Conservation (phyloP, 768 basidiomycete species). For the Agaricus blazei region DNA sequence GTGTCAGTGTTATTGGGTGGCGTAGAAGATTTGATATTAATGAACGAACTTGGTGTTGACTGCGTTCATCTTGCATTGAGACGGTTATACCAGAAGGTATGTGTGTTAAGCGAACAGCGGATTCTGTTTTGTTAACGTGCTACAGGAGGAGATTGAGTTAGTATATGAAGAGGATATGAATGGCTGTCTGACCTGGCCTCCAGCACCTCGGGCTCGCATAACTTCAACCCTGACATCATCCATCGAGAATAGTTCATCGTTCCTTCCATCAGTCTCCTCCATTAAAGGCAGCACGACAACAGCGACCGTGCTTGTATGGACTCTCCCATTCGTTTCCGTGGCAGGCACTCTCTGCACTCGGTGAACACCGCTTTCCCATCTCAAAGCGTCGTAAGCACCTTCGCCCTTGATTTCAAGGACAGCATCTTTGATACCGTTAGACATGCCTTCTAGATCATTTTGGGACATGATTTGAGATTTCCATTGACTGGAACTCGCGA, state of each 20-base stretch:
- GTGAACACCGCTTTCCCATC: conserved; percentile 95
- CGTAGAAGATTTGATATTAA: neutral
- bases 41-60: conserved; percentile 78
- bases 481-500: conserved; percentile 57
- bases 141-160: conserved; percentile 22
- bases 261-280: conserved; percentile 54
- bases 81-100: conserved; percentile 90
- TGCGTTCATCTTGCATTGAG: conserved; percentile 97
- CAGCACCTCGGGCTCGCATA: conserved; percentile 95
- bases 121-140: conserved; percentile 99
- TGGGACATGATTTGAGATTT: conserved; percentile 52
- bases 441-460: conserved; percentile 41
- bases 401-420: conserved; percentile 74
- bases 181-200: conserved; percentile 68
- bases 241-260: conserved; percentile 70
- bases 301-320: conserved; percentile 90
- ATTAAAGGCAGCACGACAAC: conserved; percentile 80
- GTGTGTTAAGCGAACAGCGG: conserved; percentile 92
- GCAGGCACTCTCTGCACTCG: conserved; percentile 91
- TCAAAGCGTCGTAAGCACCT: conserved; percentile 72
- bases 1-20: neutral
- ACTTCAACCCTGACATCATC: conserved; percentile 90
- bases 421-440: conserved; percentile 72
- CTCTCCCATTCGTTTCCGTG: conserved; percentile 82
- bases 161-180: neutral